These are phyloP conservation scores for Petunia axillaris DNA, from an alignment of 257 asterid genomes.

Conservation along the genomic window DNA sequence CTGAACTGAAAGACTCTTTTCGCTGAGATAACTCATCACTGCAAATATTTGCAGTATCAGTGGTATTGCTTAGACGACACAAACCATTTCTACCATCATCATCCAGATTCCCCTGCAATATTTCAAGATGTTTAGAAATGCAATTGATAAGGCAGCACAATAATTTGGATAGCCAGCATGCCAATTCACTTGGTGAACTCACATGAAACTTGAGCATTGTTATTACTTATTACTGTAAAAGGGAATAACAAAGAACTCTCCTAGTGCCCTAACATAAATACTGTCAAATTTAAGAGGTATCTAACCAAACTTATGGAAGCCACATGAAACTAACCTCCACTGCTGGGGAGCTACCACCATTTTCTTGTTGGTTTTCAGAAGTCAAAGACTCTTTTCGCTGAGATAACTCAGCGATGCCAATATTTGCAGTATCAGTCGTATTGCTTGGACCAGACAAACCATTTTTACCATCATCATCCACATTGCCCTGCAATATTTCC, in stretches of 20 bases:
- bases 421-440: conserved; percentile 10
- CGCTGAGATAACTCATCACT: conserved; percentile 8
- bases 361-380: conserved; percentile 17
- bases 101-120: conserved; percentile 24
- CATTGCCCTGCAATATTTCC: conserved; percentile 23
- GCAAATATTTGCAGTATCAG: conserved; percentile 9
- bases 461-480: conserved; percentile 10
- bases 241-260: background rate
- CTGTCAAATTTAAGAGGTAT: background rate
- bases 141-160: background rate
- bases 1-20: background rate
- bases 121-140: background rate
- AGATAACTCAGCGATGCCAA: background rate
- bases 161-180: background rate
- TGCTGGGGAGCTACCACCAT: background rate
- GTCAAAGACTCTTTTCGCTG: conserved; percentile 2
- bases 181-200: background rate
- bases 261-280: background rate
- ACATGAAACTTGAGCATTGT: background rate
- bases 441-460: background rate
- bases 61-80: background rate
- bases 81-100: background rate
- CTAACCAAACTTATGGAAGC: conserved; percentile 14
- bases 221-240: conserved; percentile 1
- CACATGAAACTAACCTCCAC: conserved; percentile 20